Base-by-base conservation (phyloP, 345 rosid genomes). In the Kernera saxatilis region DNA sequence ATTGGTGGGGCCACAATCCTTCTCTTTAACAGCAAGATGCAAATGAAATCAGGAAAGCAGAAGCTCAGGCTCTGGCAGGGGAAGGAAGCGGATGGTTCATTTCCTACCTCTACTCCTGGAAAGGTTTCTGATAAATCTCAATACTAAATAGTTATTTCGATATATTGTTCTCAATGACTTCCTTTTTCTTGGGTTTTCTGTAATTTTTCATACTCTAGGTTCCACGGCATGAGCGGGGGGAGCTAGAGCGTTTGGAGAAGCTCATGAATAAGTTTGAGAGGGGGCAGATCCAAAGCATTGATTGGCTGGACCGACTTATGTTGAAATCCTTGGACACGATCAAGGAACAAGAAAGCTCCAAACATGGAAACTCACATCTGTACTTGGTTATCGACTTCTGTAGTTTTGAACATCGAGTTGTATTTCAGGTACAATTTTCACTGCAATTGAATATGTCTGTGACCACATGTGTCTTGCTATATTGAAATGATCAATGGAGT, bases 41-140 rank as follows among this genome's bases (percentile, higher is more conserved):
- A 94, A 72, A 90, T 94, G 62, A 94, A 91, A 81, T 89, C 96
- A 0, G 99, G 97, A 67, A 91, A 91, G 73, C 96, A 89, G 80
- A 94, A 94, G 80, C 97, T 94, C 59, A 89, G 95, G 79, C 93
- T 94, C 30, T 89, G 97, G 93, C 86, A 67, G 48, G 95, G 89
- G 71, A 91, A 85, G 73, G 88, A 88, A 79, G 99, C 97, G 1
- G 96, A 91, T 79, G 99, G 99, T 44, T 87, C 97, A 49, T 82
- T 75, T 77, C 93, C 91, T 4, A 84, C 95, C 46, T 62, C 84
- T 70, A 94, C 99, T 48, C 97, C 92, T 29, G 99, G 99, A 84
- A 94, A 94, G 99, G 99, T 93, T 87, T 49, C 49, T 58, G 35
- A 40, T 80, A 10, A n/a, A 68, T 48, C 26, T 62, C 54, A n/a